Conservation (phyloP, 2,329 filamentous ascomycete genomes). For the Capronia coronata region DNA sequence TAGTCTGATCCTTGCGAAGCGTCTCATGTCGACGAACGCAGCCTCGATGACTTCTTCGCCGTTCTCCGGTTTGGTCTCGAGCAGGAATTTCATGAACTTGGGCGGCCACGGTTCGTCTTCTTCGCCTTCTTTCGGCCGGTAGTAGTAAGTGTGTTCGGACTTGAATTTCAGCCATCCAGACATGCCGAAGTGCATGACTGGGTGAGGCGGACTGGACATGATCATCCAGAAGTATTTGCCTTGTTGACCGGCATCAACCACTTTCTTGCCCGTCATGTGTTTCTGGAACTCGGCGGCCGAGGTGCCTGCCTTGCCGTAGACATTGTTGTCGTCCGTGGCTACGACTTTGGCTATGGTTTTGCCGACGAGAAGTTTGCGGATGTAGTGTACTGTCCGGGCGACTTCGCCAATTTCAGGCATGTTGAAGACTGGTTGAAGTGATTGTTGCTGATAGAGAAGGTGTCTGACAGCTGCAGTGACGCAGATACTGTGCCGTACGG, state of each 20-base stretch:
- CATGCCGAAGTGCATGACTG: conserved; percentile 80
- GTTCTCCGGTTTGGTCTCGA: conserved; percentile 56
- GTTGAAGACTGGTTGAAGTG: conserved; percentile 5
- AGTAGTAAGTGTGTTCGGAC: conserved; percentile 70
- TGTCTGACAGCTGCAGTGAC: not conserved
- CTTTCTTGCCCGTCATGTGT: conserved; percentile 67
- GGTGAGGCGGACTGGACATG: conserved; percentile 70
- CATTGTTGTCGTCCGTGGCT: conserved; percentile 70
- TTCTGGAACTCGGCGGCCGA: conserved; percentile 66
- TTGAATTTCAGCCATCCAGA: conserved; percentile 82
- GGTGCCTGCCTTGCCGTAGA: conserved; percentile 88
- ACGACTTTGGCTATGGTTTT: conserved; percentile 66
- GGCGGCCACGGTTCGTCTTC: conserved; percentile 71
- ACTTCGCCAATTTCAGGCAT: conserved; percentile 56
- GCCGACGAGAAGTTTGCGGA: conserved; percentile 75
- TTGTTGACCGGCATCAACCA: conserved; percentile 67
- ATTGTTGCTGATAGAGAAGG: not conserved
- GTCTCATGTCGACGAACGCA: conserved; percentile 77
- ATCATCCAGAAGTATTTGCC: conserved; percentile 97
- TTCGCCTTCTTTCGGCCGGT: conserved; percentile 55
- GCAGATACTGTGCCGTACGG: no score
- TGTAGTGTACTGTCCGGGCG: conserved; percentile 76
- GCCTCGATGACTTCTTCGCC: conserved; percentile 53
- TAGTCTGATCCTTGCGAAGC: conserved; percentile 72
- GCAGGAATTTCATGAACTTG: conserved; percentile 77